Evolutionary conservation across 805 yeast genomes (phyloP), one percentile per base, ranked within the genome.

Genomic region (Suhomyces tanzawaensis): DNA sequence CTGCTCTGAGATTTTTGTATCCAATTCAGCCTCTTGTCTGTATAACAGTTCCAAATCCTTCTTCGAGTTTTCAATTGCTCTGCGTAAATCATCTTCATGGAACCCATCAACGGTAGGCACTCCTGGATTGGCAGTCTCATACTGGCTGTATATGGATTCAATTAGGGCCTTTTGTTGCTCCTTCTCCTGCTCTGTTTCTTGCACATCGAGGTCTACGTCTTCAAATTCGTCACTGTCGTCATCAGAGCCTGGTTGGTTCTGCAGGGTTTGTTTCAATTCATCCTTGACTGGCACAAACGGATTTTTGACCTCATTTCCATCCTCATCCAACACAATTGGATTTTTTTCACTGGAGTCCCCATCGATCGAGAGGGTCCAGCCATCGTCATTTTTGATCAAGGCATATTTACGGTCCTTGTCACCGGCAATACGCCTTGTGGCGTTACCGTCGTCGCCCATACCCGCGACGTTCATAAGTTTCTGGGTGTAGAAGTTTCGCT

Each of bases 401-500:
- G 82, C 75, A 52, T 93, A 93, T 44, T 81, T 81, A 42, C 80
- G 71, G 46, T 84, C 86, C 45, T 75, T 79, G 49, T 89, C 96
- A 27, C 97, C 86, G 0, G 96, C 89, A 4, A 93, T 77, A 36
- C 96, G 70, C 40, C 77, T 62, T 7, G 73, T 65, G 0, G 71
- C 59, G 37, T 64, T 71, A 4, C 71, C 68, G 11, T 70, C 76
- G 29, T 70, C 79, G 25, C 82, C 85, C 79, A 86, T 72, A 0
- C 97, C 98, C 7, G 86, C 76, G 1, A 84, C 79, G 46, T 81
- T 81, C 86, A 93, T 82, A 26, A 93, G 67, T 46, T 79, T 74
- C 60, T 93, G 98, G 0, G 99, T 91, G 48, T 84, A 81, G 55
- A 77, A 89, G 58, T 93, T 93, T 44, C 99, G 72, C 57, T 88